These are phyloP conservation scores for Dacryopinax primogenitus DNA, from an alignment of 768 basidiomycete genomes.

Conservation along the genomic window DNA sequence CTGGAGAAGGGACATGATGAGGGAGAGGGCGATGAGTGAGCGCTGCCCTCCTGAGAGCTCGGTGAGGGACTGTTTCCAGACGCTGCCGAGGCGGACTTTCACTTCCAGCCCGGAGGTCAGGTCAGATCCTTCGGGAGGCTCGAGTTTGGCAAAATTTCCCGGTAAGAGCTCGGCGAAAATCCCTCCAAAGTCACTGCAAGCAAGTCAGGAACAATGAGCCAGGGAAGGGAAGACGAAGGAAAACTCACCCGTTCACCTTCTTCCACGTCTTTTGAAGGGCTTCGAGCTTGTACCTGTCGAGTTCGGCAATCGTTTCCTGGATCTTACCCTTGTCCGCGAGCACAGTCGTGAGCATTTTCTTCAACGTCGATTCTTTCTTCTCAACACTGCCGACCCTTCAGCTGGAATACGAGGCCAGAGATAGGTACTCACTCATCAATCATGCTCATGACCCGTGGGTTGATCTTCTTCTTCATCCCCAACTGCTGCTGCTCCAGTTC, in stretches of 20 bases:
- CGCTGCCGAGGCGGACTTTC: constrained; percentile 84
- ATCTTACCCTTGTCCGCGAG: constrained; percentile 91
- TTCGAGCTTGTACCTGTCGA: constrained; percentile 88
- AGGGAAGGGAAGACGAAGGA: no score
- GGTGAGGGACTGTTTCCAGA: constrained; percentile 97
- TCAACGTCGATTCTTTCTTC: constrained; percentile 76
- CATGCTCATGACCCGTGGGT: constrained; percentile 90
- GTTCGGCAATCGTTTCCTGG: constrained; percentile 80
- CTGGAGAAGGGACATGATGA: constrained; percentile 98
- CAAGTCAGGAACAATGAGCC: not conserved
- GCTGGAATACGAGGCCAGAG: not conserved
- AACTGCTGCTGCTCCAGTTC: constrained; percentile 69
- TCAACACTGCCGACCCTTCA: constrained; percentile 50
- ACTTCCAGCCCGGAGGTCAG: constrained; percentile 93
- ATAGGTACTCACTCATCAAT: constrained; percentile 61
- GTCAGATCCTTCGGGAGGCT: constrained; percentile 86
- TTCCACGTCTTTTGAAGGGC: constrained; percentile 91
- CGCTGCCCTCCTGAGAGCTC: constrained; percentile 95
- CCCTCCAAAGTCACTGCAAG: constrained; percentile 74
- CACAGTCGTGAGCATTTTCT: constrained; percentile 78
- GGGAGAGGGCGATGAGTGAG: constrained; percentile 93
- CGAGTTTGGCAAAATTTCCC: constrained; percentile 90
- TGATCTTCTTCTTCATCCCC: constrained; percentile 88
- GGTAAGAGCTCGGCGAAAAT: constrained; percentile 94
- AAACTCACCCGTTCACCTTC: constrained; percentile 74